Evolutionary conservation across 1,284 basidiomycete genomes (phyloP).

Genomic region (Porogramme epimiltina): DNA sequence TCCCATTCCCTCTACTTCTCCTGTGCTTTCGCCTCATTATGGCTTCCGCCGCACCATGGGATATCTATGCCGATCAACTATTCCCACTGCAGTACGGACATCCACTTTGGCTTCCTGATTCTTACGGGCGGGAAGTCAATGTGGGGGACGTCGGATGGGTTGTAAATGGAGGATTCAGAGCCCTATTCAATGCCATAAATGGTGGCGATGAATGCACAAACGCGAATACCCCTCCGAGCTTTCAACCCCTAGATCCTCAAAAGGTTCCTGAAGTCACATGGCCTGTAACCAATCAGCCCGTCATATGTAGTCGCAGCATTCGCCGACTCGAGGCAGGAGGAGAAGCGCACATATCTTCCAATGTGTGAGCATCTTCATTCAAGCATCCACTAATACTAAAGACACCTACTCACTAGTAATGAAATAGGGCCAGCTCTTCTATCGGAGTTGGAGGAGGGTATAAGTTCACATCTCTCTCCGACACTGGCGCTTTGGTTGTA

Average conservation of each 20-base stretch:
- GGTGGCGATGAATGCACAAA: neutral
- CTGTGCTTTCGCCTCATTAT: neutral
- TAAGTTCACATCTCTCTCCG: neutral
- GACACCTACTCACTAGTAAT: too few species aligned
- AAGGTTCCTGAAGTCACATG: neutral
- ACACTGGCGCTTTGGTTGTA: constrained; percentile 13
- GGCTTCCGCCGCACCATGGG: constrained; percentile 4
- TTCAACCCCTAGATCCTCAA: neutral
- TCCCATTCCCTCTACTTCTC: neutral
- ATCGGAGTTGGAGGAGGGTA: neutral
- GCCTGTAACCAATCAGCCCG: constrained; percentile 2
- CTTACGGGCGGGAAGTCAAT: constrained; percentile 1
- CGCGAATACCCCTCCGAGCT: neutral
- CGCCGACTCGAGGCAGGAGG: neutral
- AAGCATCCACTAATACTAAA: too few species aligned
- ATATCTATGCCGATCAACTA: constrained; percentile 21
- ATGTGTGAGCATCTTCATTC: too few species aligned
- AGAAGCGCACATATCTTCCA: neutral
- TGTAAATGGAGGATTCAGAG: constrained; percentile 14
- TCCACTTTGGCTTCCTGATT: constrained; percentile 24
- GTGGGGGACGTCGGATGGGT: constrained; percentile 25
- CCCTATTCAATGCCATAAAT: constrained; percentile 20
- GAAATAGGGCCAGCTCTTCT: neutral
- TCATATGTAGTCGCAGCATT: constrained; percentile 9
- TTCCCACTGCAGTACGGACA: constrained; percentile 16